A percentile compares a stretch with the other conserved stretches of the same genome.
phyloP scores from a whole-genome alignment of 2,329 filamentous ascomycete genomes.

The Neonectria faginata region DNA sequence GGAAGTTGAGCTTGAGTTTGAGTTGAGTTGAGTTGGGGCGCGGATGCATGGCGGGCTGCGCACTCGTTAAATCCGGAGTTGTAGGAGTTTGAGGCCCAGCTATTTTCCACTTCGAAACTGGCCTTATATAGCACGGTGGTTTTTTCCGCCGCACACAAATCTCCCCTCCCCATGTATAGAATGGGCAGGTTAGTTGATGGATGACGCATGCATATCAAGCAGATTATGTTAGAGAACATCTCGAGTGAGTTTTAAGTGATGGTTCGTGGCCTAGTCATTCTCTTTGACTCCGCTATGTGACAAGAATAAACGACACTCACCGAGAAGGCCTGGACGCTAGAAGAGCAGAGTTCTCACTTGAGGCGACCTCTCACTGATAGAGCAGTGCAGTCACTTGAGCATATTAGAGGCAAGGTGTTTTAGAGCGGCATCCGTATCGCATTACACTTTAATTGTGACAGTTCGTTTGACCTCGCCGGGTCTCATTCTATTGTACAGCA shows the following conservation, averaged over 20 bases:
- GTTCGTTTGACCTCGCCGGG: conserved; percentile 35
- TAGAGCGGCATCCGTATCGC: conserved; percentile 33
- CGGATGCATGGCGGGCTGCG: conserved; percentile 43
- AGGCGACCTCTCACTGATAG: background rate
- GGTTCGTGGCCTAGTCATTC: background rate
- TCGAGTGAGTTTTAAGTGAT: background rate
- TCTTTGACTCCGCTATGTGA: conserved; percentile 3
- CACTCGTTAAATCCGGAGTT: conserved; percentile 47
- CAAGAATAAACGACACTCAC: background rate
- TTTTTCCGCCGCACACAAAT: conserved; percentile 28
- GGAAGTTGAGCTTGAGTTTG: conserved; percentile 21
- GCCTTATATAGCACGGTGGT: conserved; percentile 36
- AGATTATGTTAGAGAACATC: background rate
- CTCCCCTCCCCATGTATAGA: conserved; percentile 12
- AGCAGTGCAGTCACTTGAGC: background rate
- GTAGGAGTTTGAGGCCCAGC: conserved; percentile 41
- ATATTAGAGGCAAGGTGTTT: background rate
- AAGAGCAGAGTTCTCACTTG: background rate
- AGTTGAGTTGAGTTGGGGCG: conserved; percentile 8
- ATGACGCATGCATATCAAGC: conserved; percentile 11
- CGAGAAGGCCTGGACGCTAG: too few relatives aligned
- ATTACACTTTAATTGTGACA: conserved; percentile 42
- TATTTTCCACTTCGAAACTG: conserved; percentile 27
- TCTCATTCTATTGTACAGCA: conserved; percentile 47
- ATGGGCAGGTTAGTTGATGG: conserved; percentile 13